phyloP scores from a whole-genome alignment of 176 grass and related monocot genomes.

The Musa beccarii region DNA sequence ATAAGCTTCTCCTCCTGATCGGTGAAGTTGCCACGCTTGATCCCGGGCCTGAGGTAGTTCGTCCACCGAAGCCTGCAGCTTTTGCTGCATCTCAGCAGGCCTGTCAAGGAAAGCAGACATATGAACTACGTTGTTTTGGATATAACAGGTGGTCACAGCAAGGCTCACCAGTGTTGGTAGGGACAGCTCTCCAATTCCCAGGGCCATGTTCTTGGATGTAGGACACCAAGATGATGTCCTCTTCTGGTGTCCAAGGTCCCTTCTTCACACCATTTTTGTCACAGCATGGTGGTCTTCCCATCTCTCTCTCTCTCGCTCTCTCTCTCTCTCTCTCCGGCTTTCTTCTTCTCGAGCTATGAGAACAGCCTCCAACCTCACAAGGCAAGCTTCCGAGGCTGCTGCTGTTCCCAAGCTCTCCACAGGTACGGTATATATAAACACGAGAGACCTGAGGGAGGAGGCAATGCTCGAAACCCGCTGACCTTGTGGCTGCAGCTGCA shows the following conservation, averaged over 20 bases:
- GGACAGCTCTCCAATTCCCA: conserved; percentile 78
- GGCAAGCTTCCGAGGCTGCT: too few relatives aligned
- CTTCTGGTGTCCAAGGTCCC: conserved; percentile 90
- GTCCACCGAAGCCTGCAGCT: conserved; percentile 21
- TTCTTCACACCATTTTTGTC: conserved; percentile 86
- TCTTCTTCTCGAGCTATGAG: neutral
- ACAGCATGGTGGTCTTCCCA: conserved; percentile 92
- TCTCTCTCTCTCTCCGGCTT: too few relatives aligned
- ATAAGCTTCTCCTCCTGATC: conserved; percentile 17
- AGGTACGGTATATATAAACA: too few relatives aligned
- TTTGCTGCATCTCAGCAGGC: conserved; percentile 23
- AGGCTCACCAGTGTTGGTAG: conserved; percentile 40
- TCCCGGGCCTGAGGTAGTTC: conserved; percentile 8
- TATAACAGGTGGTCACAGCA: too few relatives aligned
- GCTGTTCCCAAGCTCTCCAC: too few relatives aligned
- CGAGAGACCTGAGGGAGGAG: too few relatives aligned
- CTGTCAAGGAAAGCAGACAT: neutral
- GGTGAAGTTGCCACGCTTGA: conserved; percentile 2
- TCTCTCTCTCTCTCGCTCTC: neutral
- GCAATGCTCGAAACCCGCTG: too few relatives aligned
- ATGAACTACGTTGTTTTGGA: too few relatives aligned
- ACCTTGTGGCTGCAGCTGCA: neutral
- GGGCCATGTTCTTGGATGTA: conserved; percentile 86
- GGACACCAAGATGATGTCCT: conserved; percentile 85
- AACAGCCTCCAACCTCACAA: too few relatives aligned